Evolutionary conservation across 495 filamentous ascomycete genomes (phyloP).

Genomic region (Aspergillus sparsus): DNA sequence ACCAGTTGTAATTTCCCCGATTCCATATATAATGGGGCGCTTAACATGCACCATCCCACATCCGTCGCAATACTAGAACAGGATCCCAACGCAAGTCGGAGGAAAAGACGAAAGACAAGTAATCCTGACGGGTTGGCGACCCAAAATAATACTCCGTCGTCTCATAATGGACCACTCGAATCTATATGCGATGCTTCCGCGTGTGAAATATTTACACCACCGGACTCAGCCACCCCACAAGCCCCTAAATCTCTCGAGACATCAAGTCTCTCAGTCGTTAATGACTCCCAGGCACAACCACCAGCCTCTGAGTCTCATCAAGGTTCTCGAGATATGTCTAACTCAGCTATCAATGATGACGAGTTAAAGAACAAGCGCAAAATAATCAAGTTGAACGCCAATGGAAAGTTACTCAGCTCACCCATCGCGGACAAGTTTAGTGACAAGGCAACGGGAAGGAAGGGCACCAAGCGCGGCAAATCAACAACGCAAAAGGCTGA

Average conservation of each 20-base stretch:
- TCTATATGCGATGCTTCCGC: too few relatives aligned
- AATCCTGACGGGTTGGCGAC: constrained; percentile 24
- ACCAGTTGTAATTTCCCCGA: constrained; percentile 1
- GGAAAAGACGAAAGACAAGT: constrained; percentile 55
- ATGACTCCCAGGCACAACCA: neutral
- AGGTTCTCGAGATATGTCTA: neutral
- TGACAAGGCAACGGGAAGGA: constrained; percentile 30
- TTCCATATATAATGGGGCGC: constrained; percentile 9
- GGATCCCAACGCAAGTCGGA: constrained; percentile 45
- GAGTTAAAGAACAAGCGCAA: constrained; percentile 37
- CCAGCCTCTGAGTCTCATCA: neutral
- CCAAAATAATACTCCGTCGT: too few relatives aligned
- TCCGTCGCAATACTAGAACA: constrained; percentile 30
- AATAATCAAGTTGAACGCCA: constrained; percentile 54
- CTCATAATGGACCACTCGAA: neutral
- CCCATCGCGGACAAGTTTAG: constrained; percentile 35
- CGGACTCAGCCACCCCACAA: too few relatives aligned
- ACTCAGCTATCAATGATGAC: neutral
- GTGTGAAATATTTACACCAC: too few relatives aligned
- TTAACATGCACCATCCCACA: neutral
- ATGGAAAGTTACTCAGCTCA: constrained; percentile 59
- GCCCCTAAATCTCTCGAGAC: too few relatives aligned
- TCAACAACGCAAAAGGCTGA: constrained; percentile 21
- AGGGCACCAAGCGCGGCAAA: constrained; percentile 26
- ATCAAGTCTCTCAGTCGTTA: too few relatives aligned